phyloP scores from a whole-genome alignment of 2,329 filamentous ascomycete genomes.

The Fonsecaea pedrosoi region DNA sequence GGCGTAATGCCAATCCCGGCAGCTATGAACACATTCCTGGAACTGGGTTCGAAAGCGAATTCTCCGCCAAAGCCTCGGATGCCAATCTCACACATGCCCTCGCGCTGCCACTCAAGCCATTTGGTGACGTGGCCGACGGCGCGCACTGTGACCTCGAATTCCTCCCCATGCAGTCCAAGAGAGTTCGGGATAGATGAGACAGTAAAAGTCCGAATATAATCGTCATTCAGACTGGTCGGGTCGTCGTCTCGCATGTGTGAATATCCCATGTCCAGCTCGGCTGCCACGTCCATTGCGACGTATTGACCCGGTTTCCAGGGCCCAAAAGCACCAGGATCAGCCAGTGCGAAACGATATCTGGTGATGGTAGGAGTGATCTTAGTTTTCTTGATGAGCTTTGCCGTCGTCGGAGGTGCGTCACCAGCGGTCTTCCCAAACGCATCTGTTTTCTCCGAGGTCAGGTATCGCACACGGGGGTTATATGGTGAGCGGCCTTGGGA shows the following conservation, averaged over 20 bases:
- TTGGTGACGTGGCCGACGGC: constrained; percentile 72
- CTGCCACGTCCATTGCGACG: constrained; percentile 74
- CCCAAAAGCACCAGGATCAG: constrained; percentile 43
- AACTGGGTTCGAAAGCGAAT: constrained; percentile 54
- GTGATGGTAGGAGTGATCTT: constrained; percentile 70
- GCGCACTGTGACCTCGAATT: constrained; percentile 75
- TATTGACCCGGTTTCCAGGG: constrained; percentile 76
- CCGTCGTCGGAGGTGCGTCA: constrained; percentile 47
- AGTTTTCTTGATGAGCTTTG: constrained; percentile 65
- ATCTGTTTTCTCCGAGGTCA: constrained; percentile 63
- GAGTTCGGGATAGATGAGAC: constrained; percentile 66
- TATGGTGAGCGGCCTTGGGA: constrained; percentile 67
- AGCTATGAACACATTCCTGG: constrained; percentile 68
- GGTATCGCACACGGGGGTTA: constrained; percentile 73
- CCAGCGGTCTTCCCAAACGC: constrained; percentile 20
- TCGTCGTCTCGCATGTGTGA: constrained; percentile 84
- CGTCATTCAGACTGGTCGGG: constrained; percentile 80
- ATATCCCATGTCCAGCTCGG: constrained; percentile 75
- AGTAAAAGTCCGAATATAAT: constrained; percentile 83
- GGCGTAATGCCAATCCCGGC: constrained; percentile 86
- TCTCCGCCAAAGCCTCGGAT: constrained; percentile 76
- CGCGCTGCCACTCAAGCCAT: constrained; percentile 67
- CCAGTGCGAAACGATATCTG: constrained; percentile 66
- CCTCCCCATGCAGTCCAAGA: constrained; percentile 46
- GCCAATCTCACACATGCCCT: constrained; percentile 65